Percentiles rank a stretch among this genome's conserved stretches.
phyloP scores from a whole-genome alignment of 192 early-diverging fungal genomes.

The Geranomyces variabilis region DNA sequence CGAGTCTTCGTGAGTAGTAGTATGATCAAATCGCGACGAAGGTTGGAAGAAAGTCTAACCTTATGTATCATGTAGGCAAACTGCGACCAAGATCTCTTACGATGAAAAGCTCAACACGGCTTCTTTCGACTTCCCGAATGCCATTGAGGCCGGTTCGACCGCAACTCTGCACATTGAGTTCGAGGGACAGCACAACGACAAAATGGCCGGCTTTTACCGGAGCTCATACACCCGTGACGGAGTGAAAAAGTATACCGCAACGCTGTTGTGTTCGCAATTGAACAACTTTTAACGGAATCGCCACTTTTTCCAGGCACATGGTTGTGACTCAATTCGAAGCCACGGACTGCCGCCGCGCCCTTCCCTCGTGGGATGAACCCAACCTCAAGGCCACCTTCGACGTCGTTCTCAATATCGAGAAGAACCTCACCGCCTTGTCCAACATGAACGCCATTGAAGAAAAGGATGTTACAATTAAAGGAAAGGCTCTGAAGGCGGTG shows the following conservation, averaged over 20 bases:
- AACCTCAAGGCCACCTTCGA: conserved; percentile 94
- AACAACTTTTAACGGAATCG: no score
- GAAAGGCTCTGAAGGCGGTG: conserved; percentile 73
- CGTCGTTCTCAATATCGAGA: conserved; percentile 78
- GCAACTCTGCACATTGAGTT: conserved; percentile 53
- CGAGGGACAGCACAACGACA: conserved; percentile 64
- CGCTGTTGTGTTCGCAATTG: no score
- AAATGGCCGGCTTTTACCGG: conserved; percentile 96
- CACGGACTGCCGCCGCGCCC: conserved; percentile 84
- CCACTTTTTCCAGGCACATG: conserved; percentile 60
- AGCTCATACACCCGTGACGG: conserved; percentile 66
- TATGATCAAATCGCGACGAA: not conserved
- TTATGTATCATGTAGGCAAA: conserved; percentile 27
- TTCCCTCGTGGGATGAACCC: conserved; percentile 99
- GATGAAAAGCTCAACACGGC: conserved; percentile 49
- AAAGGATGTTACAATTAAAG: conserved; percentile 53
- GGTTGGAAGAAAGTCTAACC: not conserved
- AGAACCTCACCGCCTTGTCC: conserved; percentile 79
- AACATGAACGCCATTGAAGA: conserved; percentile 89
- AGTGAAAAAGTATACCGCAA: conserved; percentile 39
- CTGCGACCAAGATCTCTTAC: conserved; percentile 46
- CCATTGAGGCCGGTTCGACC: conserved; percentile 47
- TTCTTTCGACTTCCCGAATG: conserved; percentile 52
- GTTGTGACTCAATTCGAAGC: conserved; percentile 96
- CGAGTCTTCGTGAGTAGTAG: conserved; percentile 30